Conservation (phyloP, 495 filamentous ascomycete genomes). For the Penicillium paxilli region DNA sequence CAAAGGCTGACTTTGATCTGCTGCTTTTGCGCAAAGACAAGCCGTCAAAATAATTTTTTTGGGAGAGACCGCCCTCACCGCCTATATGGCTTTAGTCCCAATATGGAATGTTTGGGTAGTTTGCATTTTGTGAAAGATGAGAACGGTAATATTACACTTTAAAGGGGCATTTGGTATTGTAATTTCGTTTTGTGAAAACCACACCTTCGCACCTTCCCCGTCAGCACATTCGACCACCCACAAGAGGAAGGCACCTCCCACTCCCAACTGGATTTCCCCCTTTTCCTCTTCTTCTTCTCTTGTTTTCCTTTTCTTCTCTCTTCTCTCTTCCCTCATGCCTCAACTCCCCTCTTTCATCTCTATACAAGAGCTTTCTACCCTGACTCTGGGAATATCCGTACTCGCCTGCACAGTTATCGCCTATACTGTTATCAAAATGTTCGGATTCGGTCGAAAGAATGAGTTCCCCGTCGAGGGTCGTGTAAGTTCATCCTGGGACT, state of each 20-base stretch:
- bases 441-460: constrained; percentile 64
- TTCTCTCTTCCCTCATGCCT: constrained; percentile 29
- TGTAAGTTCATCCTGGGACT: constrained; percentile 51
- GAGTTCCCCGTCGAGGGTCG: constrained; percentile 79
- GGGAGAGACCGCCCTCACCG: constrained; percentile 27
- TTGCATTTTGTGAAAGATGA: constrained; percentile 18
- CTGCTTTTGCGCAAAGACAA: constrained; percentile 14
- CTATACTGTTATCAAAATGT: constrained; percentile 57
- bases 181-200: constrained; percentile 5
- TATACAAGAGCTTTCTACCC: constrained; percentile 27
- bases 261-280: background rate
- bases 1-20: constrained; percentile 6
- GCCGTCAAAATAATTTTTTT: constrained; percentile 39
- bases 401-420: constrained; percentile 48
- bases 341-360: constrained; percentile 22
- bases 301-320: constrained; percentile 14
- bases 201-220: constrained; percentile 9
- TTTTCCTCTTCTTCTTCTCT: constrained; percentile 1
- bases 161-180: background rate
- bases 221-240: constrained; percentile 1
- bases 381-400: constrained; percentile 40
- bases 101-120: constrained; percentile 20
- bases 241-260: constrained; percentile 3
- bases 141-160: constrained; percentile 14
- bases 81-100: constrained; percentile 19